Conservation (phyloP, 1,284 basidiomycete species). For the Naganishia sp. region DNA sequence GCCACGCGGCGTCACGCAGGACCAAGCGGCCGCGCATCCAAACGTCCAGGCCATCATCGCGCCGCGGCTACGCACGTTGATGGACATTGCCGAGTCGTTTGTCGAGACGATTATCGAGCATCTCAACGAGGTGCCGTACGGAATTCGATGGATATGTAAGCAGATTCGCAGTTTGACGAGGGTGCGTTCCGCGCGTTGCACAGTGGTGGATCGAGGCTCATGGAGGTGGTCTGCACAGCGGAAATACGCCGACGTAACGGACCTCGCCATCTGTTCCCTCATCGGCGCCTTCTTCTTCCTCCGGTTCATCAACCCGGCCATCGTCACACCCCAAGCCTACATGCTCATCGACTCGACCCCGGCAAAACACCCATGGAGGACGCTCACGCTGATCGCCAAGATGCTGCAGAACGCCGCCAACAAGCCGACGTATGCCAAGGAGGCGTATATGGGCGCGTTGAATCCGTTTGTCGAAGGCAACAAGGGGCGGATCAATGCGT, state of each 20-base stretch:
- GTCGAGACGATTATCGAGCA: constrained; percentile 97
- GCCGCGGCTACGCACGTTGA: constrained; percentile 92
- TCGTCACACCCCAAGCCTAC: constrained; percentile 98
- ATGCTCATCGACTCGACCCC: constrained; percentile 98
- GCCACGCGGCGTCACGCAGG: constrained; percentile 86
- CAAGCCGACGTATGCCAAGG: constrained; percentile 96
- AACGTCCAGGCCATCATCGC: constrained; percentile 98
- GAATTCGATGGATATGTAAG: constrained; percentile 99
- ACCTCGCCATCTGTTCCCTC: constrained; percentile 95
- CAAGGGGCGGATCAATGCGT: constrained; percentile 94
- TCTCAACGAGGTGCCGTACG: constrained; percentile 95
- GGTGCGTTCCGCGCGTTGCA: constrained; percentile 59
- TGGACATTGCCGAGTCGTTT: constrained; percentile 98
- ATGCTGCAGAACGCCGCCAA: constrained; percentile 99
- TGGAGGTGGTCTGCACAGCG: constrained; percentile 69
- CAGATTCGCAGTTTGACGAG: constrained; percentile 94
- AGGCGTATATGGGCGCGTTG: constrained; percentile 96
- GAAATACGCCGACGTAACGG: constrained; percentile 96
- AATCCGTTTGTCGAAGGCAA: constrained; percentile 99
- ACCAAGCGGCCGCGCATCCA: constrained; percentile 85
- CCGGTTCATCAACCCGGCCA: constrained; percentile 99
- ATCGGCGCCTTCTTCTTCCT: constrained; percentile 99
- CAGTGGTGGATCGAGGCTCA: not conserved
- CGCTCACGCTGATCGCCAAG: constrained; percentile 97
- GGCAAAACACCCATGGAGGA: constrained; percentile 93